A percentile compares a stretch with the other conserved stretches of the same genome.
Conservation (phyloP, 352 stramenopile genomes). For the Pythium phragmitis region DNA sequence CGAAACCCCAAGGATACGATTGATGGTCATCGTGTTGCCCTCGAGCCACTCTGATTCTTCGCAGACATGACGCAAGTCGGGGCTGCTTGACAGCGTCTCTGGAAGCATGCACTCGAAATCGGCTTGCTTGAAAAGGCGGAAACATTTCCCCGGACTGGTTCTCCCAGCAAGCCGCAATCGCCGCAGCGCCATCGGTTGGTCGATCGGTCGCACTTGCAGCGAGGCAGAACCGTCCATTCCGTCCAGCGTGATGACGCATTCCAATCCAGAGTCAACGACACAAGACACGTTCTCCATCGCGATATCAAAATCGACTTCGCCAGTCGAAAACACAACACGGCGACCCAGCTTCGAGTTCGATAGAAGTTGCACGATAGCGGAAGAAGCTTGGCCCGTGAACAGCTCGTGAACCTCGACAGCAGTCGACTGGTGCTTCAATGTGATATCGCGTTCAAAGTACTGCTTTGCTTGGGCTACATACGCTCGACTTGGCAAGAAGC, state of each 20-base stretch:
- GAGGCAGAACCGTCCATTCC: background rate
- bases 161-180: background rate
- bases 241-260: background rate
- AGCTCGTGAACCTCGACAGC: background rate
- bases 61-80: background rate
- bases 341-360: background rate
- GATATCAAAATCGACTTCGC: conserved; percentile 1
- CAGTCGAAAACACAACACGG: background rate
- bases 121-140: background rate
- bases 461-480: background rate
- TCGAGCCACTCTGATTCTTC: background rate
- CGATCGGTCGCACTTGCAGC: background rate
- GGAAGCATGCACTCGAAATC: background rate
- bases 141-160: background rate
- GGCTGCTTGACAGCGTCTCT: background rate
- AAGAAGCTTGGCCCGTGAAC: background rate
- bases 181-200: background rate
- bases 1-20: background rate
- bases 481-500: conserved; percentile 1
- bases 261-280: background rate
- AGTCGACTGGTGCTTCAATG: background rate
- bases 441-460: background rate
- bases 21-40: background rate
- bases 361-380: background rate
- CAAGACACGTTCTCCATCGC: conserved; percentile 1